Base-by-base conservation (phyloP, 805 yeast species). In the Cyberlindnera saturnus region DNA sequence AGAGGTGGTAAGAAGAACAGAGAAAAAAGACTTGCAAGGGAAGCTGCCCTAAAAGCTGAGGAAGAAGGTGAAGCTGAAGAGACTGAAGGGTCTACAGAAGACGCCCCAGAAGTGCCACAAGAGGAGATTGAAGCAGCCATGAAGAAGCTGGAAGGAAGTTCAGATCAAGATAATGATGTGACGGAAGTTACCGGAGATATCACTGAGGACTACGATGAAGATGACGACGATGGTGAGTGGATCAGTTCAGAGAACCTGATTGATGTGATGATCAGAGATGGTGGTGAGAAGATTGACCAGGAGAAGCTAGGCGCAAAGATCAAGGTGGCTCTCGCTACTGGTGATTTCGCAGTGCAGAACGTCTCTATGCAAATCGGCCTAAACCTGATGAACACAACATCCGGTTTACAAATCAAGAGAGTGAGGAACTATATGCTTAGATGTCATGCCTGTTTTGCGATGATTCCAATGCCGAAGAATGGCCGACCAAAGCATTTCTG, bases 271-370 rank as follows among this genome's bases (percentile, higher is more conserved):
- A 61, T 80, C 33, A 82, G 80, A 58, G 91, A 87, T 55, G 75
- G 71, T 55, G 77, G 83, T 34, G 88, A 82, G 56, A 74, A 75
- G 45, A 70, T 78, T 38, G 74, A 63, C 30, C 60, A 65, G 13
- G 65, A 66, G 15, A 56, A 60, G 6, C 46, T 53, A 4, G 45
- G 55, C 3, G 59, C 51, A 6, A 56, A 65, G 10, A 73, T 82
- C 45, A 76, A 81, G 49, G 93, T 83, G 16, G 99, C 97, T 3
- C 66, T 93, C 39, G 82, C 96, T 0, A 85, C 97, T 0, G 96
- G 96, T 23, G 99, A 93, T 77, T 93, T 91, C 67, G 98, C 99
- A 2, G 87, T 91, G 57, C 99, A 93, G 64, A 93, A 93, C 64
- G 96, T 90, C 14, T 77, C 96, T 1, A 72, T 93, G 67, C 98